Evolutionary conservation across 139 green algal genomes (phyloP).

Genomic region (Chlorella sp.): DNA sequence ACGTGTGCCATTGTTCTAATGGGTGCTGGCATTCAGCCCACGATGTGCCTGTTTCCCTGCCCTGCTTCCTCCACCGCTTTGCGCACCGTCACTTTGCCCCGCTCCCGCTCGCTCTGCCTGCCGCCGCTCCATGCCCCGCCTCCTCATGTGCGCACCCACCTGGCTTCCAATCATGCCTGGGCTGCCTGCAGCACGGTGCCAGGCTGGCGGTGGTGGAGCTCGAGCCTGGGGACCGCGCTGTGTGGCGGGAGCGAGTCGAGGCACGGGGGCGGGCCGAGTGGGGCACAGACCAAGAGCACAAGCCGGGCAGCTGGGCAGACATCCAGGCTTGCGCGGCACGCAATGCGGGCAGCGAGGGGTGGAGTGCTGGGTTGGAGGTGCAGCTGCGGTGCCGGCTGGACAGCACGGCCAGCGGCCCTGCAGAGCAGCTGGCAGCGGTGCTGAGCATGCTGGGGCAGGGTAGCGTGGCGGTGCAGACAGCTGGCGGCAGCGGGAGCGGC

Average conservation of each 20-base stretch:
- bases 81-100: too few species aligned
- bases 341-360: slow-evolving; percentile 7
- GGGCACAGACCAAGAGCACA: slow-evolving; percentile 48
- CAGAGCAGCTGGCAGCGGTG: not conserved
- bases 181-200: slow-evolving; percentile 32
- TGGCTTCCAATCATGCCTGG: not conserved
- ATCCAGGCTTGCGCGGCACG: slow-evolving; percentile 53
- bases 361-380: not conserved
- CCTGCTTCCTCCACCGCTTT: not conserved
- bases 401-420: slow-evolving; percentile 4
- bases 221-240: slow-evolving; percentile 29
- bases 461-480: too few species aligned
- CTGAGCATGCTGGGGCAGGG: slow-evolving; percentile 5
- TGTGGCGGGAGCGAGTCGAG: slow-evolving; percentile 68
- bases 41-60: not conserved
- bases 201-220: slow-evolving; percentile 68
- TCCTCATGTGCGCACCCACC: not conserved
- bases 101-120: too few species aligned
- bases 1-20: not conserved
- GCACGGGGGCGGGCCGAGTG: slow-evolving; percentile 32
- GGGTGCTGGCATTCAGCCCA: not conserved
- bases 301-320: slow-evolving; percentile 62
- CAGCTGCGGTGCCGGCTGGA: slow-evolving; percentile 1
- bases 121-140: not conserved
- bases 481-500: too few species aligned